Conservation (phyloP, 2,329 filamentous ascomycete genomes). For the Colletotrichum ledebouriae region DNA sequence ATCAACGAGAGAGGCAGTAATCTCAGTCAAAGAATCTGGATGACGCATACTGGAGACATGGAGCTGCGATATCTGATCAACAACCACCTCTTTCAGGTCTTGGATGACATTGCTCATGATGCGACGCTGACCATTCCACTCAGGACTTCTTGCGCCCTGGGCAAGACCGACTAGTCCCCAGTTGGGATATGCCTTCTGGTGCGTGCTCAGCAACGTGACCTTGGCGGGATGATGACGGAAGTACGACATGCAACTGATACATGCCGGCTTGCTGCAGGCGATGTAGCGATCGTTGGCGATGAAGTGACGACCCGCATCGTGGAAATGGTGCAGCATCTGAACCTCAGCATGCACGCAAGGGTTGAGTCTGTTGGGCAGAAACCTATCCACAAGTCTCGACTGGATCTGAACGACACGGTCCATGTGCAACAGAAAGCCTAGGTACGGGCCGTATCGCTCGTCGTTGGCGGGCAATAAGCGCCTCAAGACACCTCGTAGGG, state of each 20-base stretch:
- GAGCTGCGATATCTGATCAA: neutral
- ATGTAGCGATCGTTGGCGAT: slow-evolving; percentile 58
- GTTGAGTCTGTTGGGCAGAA: slow-evolving; percentile 45
- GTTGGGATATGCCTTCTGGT: slow-evolving; percentile 56
- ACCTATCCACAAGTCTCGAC: slow-evolving; percentile 46
- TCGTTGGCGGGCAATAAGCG: slow-evolving; percentile 48
- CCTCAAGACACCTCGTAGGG: slow-evolving; percentile 49
- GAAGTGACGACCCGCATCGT: slow-evolving; percentile 50
- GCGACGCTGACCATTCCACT: neutral
- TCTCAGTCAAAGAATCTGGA: slow-evolving; percentile 18
- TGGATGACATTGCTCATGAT: slow-evolving; percentile 19
- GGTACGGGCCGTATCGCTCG: slow-evolving; percentile 32
- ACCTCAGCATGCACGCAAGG: slow-evolving; percentile 61
- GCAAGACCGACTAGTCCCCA: slow-evolving; percentile 51
- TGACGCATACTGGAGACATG: neutral
- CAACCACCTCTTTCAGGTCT: slow-evolving; percentile 4
- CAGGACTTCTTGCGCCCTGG: neutral
- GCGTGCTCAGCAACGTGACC: slow-evolving; percentile 51
- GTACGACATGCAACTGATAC: slow-evolving; percentile 63
- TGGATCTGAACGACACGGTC: slow-evolving; percentile 48
- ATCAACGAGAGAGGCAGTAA: neutral
- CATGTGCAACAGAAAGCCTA: slow-evolving; percentile 45
- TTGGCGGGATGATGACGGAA: slow-evolving; percentile 55
- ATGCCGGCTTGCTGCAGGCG: slow-evolving; percentile 65
- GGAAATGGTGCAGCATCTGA: slow-evolving; percentile 62